Evolutionary conservation across 208 protist genomes (phyloP).

Genomic region (Trypanosoma theileri): DNA sequence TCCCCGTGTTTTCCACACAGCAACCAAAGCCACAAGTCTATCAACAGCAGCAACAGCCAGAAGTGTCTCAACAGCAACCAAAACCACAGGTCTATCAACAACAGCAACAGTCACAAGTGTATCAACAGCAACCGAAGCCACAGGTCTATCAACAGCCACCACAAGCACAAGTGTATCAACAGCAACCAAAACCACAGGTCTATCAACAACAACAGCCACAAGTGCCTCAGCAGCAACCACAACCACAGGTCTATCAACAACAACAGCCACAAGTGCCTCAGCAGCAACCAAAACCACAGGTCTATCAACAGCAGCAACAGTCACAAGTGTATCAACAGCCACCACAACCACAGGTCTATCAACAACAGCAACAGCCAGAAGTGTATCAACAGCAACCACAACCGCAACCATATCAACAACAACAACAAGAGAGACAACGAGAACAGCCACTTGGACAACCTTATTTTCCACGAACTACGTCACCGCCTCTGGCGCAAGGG

Average conservation of each 20-base stretch:
- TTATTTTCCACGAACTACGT: no score
- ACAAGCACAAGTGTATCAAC: background rate
- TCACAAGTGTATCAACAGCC: background rate
- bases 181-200: background rate
- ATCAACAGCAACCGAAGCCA: background rate
- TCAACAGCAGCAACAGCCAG: background rate
- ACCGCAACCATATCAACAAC: no score
- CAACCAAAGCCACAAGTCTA: background rate
- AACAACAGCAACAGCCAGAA: background rate
- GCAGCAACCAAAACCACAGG: background rate
- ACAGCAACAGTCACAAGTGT: no score
- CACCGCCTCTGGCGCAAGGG: no score
- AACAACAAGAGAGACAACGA: no score
- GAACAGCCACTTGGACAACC: no score
- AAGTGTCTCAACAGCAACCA: background rate
- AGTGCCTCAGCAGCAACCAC: background rate
- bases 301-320: no score
- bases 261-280: background rate
- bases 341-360: slow-evolving; percentile 1
- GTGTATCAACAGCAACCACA: background rate
- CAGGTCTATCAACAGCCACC: background rate
- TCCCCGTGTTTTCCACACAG: background rate
- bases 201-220: no score
- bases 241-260: slow-evolving; percentile 1
- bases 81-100: no score